phyloP scores from a whole-genome alignment of 2,329 filamentous ascomycete genomes.

The Epichloe hybrida region DNA sequence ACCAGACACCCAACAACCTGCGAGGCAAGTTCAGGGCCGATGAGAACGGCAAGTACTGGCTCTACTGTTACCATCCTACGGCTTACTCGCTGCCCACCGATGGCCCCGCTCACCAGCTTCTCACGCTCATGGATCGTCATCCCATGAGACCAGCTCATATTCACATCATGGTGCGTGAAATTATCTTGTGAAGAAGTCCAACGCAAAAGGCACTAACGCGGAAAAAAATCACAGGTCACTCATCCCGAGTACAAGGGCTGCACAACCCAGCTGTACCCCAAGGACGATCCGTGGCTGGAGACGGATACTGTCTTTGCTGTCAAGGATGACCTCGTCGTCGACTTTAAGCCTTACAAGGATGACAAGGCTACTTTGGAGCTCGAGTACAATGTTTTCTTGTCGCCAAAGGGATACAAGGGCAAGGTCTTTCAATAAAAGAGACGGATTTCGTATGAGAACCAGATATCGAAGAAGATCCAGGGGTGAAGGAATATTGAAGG shows the following conservation, averaged over 20 bases:
- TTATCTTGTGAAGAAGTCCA: no score
- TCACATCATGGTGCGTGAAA: slow-evolving; percentile 31
- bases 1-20: slow-evolving; percentile 60
- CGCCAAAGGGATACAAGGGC: slow-evolving; percentile 32
- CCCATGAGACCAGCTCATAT: slow-evolving; percentile 37
- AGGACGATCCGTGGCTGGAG: slow-evolving; percentile 48
- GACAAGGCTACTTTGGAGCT: slow-evolving; percentile 23
- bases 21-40: slow-evolving; percentile 63
- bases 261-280: slow-evolving; percentile 67
- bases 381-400: slow-evolving; percentile 29
- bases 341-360: slow-evolving; percentile 33
- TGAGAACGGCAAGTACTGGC: slow-evolving; percentile 54
- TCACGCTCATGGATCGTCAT: slow-evolving; percentile 33
- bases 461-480: no score
- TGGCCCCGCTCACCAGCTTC: slow-evolving; percentile 31
- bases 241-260: slow-evolving; percentile 55
- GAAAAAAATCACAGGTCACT: slow-evolving; percentile 24
- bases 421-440: slow-evolving; percentile 11
- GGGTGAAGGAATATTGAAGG: no score
- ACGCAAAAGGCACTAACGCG: no score
- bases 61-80: slow-evolving; percentile 65
- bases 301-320: slow-evolving; percentile 36
- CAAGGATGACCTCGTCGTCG: slow-evolving; percentile 36
- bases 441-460: no score
- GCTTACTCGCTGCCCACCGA: slow-evolving; percentile 59